Evolutionary conservation across 441 rosid species (phyloP), one percentile per base, ranked within the genome.

Genomic region (Pelargonium citronellum): DNA sequence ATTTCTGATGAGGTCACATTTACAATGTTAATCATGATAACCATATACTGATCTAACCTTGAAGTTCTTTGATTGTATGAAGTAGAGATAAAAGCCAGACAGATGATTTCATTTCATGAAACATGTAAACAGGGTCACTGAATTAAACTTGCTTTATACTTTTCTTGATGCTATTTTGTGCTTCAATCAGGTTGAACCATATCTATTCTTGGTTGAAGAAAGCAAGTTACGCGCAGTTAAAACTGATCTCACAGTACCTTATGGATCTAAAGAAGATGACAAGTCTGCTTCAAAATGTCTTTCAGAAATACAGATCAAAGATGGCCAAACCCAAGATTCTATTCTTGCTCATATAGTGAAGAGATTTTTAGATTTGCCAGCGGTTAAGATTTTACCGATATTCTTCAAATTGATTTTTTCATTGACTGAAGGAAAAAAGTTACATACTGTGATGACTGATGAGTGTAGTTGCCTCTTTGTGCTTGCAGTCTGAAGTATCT

Each of bases 261-360:
- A 87, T 72, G 99, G 97, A 73, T 83, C 90, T 9, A 73, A 84
- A 75, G 92, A 89, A 69, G 98, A 95, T 81, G 89, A 90, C 74
- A 79, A 77, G 30, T 77, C 83, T 27, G 97, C 97, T 74, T 65
- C 81, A 61, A 81, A 77, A 76, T 82, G 82, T 67, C 89, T 95
- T 77, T 80, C 93, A 37, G 81, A 81, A 43, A 73, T 89, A 74
- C 85, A 84, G 67, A 69, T 80, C 68, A 71, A 85, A 12, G 84
- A 83, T 60, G 82, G 82, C 68, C 97, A 89, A 73, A 82, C 83
- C 72, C 83, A 75, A 67, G 95, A 86, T 81, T 80, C 72, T 74
- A 82, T 89, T 61, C 86, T 81, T 70, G 80, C 87, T 76, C 97
- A 87, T 79, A 86, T 95, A 66, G 73, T 85, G 78, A 91, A 84